phyloP scores from a whole-genome alignment of 2,329 filamentous ascomycete genomes.

The Pestalotiopsis sp. region DNA sequence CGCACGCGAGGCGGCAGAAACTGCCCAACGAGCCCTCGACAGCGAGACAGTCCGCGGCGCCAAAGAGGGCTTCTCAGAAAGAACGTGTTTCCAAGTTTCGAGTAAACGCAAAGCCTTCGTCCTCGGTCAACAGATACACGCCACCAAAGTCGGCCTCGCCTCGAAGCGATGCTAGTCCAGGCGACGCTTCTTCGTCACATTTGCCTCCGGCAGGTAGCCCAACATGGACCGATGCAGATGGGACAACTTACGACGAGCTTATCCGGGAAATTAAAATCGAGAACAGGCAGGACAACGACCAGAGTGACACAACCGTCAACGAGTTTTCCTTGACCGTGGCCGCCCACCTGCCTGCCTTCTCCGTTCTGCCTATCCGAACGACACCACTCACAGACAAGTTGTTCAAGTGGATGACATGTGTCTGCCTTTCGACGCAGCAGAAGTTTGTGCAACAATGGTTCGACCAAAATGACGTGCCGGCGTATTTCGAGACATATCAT shows the following conservation, averaged over 20 bases:
- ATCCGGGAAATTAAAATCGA: not conserved
- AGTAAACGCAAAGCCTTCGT: constrained; percentile 22
- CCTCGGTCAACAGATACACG: not conserved
- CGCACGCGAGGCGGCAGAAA: constrained; percentile 35
- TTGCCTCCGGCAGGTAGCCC: constrained; percentile 6
- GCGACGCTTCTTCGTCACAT: not conserved
- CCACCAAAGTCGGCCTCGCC: constrained; percentile 4
- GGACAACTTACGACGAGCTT: constrained; percentile 10
- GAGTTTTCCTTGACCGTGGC: constrained; percentile 33
- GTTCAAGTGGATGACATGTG: constrained; percentile 35
- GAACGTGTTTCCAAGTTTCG: constrained; percentile 36
- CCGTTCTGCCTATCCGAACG: constrained; percentile 33
- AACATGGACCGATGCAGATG: not conserved
- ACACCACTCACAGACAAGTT: constrained; percentile 34
- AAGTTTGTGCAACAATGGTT: constrained; percentile 34
- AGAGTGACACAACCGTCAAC: constrained; percentile 28
- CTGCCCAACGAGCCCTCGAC: constrained; percentile 25
- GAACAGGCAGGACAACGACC: constrained; percentile 17
- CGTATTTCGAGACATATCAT: constrained; percentile 36
- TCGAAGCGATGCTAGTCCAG: not conserved
- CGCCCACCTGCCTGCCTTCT: constrained; percentile 32
- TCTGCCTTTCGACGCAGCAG: constrained; percentile 34
- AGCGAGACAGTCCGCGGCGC: constrained; percentile 20
- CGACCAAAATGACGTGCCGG: constrained; percentile 31
- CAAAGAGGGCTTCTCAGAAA: constrained; percentile 30